phyloP scores from a whole-genome alignment of 1,284 basidiomycete genomes.

The Sphagnurus paluster region DNA sequence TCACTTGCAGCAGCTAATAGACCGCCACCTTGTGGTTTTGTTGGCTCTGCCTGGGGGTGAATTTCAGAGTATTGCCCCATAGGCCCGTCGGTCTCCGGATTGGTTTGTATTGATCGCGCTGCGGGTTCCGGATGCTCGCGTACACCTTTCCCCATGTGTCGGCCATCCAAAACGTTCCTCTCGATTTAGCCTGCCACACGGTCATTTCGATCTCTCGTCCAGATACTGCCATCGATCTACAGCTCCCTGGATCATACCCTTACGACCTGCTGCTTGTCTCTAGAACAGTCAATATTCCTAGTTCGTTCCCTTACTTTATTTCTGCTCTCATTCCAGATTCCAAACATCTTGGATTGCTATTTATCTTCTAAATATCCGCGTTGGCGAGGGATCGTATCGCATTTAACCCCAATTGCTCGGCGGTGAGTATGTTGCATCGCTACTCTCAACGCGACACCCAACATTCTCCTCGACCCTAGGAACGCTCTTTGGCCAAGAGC shows the following conservation, averaged over 20 bases:
- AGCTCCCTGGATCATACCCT: constrained; percentile 10
- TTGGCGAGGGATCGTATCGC: no score
- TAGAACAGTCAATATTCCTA: no score
- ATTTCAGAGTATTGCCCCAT: no score
- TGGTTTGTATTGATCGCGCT: constrained; percentile 3
- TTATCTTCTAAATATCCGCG: no score
- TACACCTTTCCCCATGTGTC: constrained; percentile 13
- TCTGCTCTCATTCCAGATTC: background rate
- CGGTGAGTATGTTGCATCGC: background rate
- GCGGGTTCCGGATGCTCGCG: background rate
- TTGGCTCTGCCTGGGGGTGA: no score
- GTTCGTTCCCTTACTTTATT: no score
- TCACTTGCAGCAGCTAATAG: no score
- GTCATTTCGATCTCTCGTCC: constrained; percentile 8
- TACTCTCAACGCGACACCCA: constrained; percentile 1
- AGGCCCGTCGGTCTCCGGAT: background rate
- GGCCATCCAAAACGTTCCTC: constrained; percentile 8
- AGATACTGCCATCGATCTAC: background rate
- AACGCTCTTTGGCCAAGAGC: constrained; percentile 12
- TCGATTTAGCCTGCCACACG: constrained; percentile 3
- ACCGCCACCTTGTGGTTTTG: no score
- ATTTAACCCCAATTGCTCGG: no score
- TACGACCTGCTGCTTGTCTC: no score
- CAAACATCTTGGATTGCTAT: constrained; percentile 2
- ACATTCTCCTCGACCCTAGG: constrained; percentile 3